These are phyloP conservation scores for Mallotus repandus DNA, from an alignment of 441 rosid genomes.

Conservation along the genomic window DNA sequence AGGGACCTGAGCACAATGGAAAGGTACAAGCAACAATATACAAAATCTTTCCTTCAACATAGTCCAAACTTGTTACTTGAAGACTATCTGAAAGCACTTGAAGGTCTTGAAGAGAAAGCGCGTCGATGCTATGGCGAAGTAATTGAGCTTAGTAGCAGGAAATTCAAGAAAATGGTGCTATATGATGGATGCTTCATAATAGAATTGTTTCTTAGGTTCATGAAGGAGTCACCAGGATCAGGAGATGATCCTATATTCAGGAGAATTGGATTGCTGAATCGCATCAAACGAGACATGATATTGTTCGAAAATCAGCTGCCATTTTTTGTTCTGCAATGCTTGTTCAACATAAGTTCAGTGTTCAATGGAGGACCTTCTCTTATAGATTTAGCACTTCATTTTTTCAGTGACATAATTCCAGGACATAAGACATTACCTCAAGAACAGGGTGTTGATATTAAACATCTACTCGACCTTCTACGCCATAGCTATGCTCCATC, in stretches of 20 bases:
- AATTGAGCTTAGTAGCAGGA: constrained; percentile 6
- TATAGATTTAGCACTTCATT: constrained; percentile 2
- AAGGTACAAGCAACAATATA: background rate
- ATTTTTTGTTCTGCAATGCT: constrained; percentile 11
- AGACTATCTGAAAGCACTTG: constrained; percentile 10
- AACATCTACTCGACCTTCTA: constrained; percentile 7
- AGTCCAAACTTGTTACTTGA: constrained; percentile 1
- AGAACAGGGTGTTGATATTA: constrained; percentile 8
- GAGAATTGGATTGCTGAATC: constrained; percentile 1
- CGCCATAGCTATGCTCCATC: constrained; percentile 10
- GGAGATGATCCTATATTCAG: constrained; percentile 2
- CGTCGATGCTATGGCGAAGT: constrained; percentile 8
- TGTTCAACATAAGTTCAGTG: constrained; percentile 6
- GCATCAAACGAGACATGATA: background rate
- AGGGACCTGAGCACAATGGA: background rate
- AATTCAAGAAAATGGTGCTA: constrained; percentile 13
- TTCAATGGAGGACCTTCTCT: constrained; percentile 17
- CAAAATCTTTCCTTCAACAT: constrained; percentile 4
- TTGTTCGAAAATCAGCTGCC: constrained; percentile 13
- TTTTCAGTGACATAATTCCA: constrained; percentile 7
- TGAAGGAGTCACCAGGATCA: background rate
- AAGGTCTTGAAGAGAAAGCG: constrained; percentile 6
- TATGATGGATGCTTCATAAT: constrained; percentile 15
- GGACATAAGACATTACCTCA: background rate
- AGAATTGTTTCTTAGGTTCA: constrained; percentile 1